Conservation (phyloP, 2,329 filamentous ascomycete genomes). For the Penicillium sp. region DNA sequence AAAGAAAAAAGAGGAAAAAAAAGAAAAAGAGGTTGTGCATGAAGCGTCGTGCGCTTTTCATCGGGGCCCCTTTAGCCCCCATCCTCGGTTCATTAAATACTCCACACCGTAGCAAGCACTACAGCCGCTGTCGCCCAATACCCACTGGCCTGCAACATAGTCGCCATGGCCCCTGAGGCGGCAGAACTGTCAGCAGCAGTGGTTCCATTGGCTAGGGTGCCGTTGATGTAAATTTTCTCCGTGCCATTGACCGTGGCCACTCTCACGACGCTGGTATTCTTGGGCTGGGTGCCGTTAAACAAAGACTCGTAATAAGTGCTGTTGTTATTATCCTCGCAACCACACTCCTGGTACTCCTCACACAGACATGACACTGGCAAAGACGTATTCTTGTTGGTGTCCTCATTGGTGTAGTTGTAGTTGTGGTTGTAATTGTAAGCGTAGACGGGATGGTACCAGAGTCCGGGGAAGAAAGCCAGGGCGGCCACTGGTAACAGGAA, state of each 20-base stretch:
- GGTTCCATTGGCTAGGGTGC: constrained; percentile 48
- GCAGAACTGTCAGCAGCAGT: constrained; percentile 37
- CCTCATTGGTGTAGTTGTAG: constrained; percentile 49
- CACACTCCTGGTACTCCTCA: constrained; percentile 54
- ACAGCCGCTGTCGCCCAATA: constrained; percentile 45
- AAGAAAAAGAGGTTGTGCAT: neutral
- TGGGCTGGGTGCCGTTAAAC: constrained; percentile 42
- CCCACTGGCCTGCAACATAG: constrained; percentile 35
- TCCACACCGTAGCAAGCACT: constrained; percentile 36
- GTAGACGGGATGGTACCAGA: constrained; percentile 59
- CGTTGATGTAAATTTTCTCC: constrained; percentile 49
- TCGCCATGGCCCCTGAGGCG: constrained; percentile 18
- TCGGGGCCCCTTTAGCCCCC: neutral
- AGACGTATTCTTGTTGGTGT: constrained; percentile 48
- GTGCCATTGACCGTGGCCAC: constrained; percentile 46
- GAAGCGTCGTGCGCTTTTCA: neutral
- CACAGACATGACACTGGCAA: constrained; percentile 60
- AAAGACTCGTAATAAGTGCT: constrained; percentile 44
- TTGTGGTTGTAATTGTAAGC: constrained; percentile 54
- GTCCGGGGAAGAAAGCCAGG: constrained; percentile 51
- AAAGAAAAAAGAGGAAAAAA: neutral
- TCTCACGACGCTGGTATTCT: constrained; percentile 40
- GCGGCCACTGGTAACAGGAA: constrained; percentile 50
- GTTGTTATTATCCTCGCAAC: constrained; percentile 56
- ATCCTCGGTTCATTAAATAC: constrained; percentile 17